Evolutionary conservation across 2,329 filamentous ascomycete species (phyloP).

Genomic region (Microsporum audouinii): DNA sequence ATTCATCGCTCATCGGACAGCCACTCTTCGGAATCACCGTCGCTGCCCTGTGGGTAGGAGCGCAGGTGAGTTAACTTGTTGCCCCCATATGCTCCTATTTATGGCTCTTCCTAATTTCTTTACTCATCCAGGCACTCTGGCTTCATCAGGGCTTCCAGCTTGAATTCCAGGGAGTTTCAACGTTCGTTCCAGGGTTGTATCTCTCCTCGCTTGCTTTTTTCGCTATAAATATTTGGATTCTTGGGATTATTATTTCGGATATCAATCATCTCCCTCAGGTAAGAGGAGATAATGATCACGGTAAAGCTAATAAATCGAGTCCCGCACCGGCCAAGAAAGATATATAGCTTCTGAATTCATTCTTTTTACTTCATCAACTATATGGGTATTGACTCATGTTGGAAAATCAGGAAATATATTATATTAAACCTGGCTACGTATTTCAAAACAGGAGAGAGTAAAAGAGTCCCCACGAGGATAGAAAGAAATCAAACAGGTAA

Average conservation of each 20-base stretch:
- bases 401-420: background rate
- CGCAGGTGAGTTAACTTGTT: conserved; percentile 44
- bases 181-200: conserved; percentile 79
- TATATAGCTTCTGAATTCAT: background rate
- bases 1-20: conserved; percentile 56
- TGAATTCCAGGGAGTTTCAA: conserved; percentile 69
- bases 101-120: background rate
- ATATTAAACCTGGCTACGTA: background rate
- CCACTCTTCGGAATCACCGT: conserved; percentile 54
- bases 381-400: background rate
- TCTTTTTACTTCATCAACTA: background rate
- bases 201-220: conserved; percentile 67
- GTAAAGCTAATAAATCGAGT: background rate
- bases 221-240: conserved; percentile 71
- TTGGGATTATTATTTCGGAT: conserved; percentile 69
- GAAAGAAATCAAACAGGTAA: background rate
- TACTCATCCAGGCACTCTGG: conserved; percentile 47
- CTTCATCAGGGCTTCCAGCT: conserved; percentile 63
- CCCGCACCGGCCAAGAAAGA: background rate
- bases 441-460: background rate
- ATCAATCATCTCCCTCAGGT: conserved; percentile 23
- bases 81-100: background rate
- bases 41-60: conserved; percentile 59
- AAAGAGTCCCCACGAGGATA: background rate
- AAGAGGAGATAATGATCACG: background rate